Conservation (phyloP, 2,329 filamentous ascomycete genomes). For the Exophiala mesophila region DNA sequence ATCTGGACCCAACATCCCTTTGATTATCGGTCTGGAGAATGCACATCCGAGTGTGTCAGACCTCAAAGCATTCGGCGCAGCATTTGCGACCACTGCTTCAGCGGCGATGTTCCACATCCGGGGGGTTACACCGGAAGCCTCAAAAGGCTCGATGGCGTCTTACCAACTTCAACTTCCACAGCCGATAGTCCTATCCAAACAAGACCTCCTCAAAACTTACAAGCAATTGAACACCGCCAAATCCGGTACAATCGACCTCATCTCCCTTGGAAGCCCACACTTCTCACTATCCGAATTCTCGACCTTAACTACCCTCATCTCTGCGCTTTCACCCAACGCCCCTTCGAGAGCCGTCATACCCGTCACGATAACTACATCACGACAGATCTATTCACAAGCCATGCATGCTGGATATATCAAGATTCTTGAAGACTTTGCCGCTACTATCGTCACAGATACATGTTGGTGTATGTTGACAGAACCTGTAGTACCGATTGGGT, state of each 20-base stretch:
- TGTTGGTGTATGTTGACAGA: conserved; percentile 47
- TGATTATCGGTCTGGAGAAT: conserved; percentile 34
- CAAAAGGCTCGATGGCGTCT: conserved; percentile 1
- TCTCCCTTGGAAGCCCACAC: conserved; percentile 46
- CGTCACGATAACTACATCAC: conserved; percentile 10
- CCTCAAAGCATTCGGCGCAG: conserved; percentile 43
- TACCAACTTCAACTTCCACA: background rate
- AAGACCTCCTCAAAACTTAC: background rate
- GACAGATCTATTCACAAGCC: conserved; percentile 17
- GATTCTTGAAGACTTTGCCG: conserved; percentile 36
- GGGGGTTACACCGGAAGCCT: conserved; percentile 38
- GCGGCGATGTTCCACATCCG: conserved; percentile 45
- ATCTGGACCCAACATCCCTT: conserved; percentile 32
- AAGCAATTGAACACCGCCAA: conserved; percentile 22
- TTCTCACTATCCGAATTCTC: conserved; percentile 38
- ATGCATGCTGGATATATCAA: conserved; percentile 29
- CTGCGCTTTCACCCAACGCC: conserved; percentile 11
- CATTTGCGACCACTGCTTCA: conserved; percentile 40
- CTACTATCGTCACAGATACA: conserved; percentile 40
- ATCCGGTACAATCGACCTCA: conserved; percentile 30
- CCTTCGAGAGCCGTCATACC: conserved; percentile 22
- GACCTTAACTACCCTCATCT: conserved; percentile 31
- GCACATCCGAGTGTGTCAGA: conserved; percentile 28
- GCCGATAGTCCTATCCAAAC: background rate
- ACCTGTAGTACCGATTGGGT: conserved; percentile 32